Conservation (phyloP, 257 asterid species). For the Euphrasia confusa region DNA sequence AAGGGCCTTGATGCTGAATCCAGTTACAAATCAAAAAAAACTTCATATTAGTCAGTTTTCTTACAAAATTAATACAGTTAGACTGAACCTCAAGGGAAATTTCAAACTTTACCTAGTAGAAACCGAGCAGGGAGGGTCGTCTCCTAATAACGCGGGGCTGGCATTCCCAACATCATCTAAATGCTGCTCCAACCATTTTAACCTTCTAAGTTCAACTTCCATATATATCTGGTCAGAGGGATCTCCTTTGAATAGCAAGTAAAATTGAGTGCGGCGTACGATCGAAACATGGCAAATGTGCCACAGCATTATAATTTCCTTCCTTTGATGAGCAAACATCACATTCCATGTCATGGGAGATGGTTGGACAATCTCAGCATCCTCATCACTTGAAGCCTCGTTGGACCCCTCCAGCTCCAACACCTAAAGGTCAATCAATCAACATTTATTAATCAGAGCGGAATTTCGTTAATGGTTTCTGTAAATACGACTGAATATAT, state of each 20-base stretch:
- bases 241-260: constrained; percentile 76
- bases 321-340: constrained; percentile 75
- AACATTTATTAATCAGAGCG: constrained; percentile 2
- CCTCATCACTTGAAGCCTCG: constrained; percentile 53
- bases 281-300: constrained; percentile 90
- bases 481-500: not conserved
- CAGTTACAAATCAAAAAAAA: not conserved
- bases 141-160: constrained; percentile 95
- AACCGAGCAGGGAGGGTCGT: constrained; percentile 84
- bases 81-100: not conserved
- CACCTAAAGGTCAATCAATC: constrained; percentile 39
- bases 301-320: constrained; percentile 90
- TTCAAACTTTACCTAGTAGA: constrained; percentile 57
- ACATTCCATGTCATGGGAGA: constrained; percentile 59
- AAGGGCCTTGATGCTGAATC: constrained; percentile 71
- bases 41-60: too few species aligned
- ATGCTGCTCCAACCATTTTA: constrained; percentile 92
- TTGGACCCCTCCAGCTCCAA: constrained; percentile 86
- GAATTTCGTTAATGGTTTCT: not conserved
- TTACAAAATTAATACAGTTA: not conserved
- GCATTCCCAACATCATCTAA: constrained; percentile 90
- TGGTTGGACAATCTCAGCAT: constrained; percentile 39
- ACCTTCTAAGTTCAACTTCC: constrained; percentile 87
- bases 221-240: constrained; percentile 78
- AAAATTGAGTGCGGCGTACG: constrained; percentile 85